Evolutionary conservation across 352 stramenopile genomes (phyloP).

Genomic region (Thalassiosira oceanica): DNA sequence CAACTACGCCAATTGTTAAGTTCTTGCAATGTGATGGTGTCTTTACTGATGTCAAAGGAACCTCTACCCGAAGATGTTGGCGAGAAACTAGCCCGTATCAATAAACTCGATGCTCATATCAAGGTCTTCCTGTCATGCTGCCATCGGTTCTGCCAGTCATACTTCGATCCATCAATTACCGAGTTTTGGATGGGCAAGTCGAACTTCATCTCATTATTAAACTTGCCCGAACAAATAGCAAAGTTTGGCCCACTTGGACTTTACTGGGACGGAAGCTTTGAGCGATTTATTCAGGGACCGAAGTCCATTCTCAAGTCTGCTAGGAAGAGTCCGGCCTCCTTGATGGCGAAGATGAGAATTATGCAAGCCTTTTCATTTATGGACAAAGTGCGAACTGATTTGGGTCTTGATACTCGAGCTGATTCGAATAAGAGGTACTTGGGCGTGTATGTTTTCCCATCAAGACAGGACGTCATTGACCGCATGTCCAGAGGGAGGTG

Average conservation of each 20-base stretch:
- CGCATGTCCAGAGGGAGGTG: no score
- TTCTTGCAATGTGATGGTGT: not conserved
- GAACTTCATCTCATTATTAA: constrained; percentile 1
- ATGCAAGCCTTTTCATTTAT: not conserved
- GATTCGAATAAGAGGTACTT: not conserved
- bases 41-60: not conserved
- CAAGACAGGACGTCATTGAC: no score
- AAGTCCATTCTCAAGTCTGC: not conserved
- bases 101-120: not conserved
- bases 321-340: not conserved
- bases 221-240: not conserved
- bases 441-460: no score
- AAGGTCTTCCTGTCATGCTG: constrained; percentile 1
- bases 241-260: not conserved
- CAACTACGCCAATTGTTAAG: not conserved
- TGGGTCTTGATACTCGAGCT: not conserved
- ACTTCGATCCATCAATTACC: not conserved
- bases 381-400: not conserved
- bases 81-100: no score
- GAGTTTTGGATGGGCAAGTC: not conserved
- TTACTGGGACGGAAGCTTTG: not conserved
- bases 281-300: not conserved
- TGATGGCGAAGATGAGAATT: not conserved
- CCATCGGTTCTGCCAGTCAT: not conserved
- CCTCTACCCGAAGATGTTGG: not conserved